These are phyloP conservation scores for Irpex lacteus DNA, from an alignment of 1,284 basidiomycete species.

Conservation along the genomic window DNA sequence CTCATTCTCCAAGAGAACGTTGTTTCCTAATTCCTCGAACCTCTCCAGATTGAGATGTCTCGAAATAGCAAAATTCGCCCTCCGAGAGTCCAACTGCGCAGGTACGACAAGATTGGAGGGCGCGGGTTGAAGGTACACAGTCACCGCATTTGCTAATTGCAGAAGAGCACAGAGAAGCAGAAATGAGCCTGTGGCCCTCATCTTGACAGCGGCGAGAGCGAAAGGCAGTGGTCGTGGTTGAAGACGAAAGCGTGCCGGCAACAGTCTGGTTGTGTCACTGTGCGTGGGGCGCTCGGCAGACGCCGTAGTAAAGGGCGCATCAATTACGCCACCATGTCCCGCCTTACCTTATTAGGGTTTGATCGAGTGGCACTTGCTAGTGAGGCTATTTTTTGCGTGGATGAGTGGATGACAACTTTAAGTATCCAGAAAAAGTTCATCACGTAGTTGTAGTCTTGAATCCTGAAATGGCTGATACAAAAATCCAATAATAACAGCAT, in stretches of 20 bases:
- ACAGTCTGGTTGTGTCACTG: neutral
- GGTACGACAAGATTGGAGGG: constrained; percentile 27
- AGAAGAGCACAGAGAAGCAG: constrained; percentile 29
- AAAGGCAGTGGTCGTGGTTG: neutral
- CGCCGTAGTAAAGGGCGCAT: neutral
- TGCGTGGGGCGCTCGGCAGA: neutral
- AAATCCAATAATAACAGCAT: neutral
- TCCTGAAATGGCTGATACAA: neutral
- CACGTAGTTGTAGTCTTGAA: too few species aligned
- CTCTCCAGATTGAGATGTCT: constrained; percentile 68
- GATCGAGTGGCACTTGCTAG: too few species aligned
- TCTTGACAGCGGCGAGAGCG: neutral
- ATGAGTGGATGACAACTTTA: too few species aligned
- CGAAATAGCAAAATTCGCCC: constrained; percentile 58
- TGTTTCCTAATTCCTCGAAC: constrained; percentile 49
- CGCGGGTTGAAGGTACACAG: constrained; percentile 49
- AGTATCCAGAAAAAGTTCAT: too few species aligned
- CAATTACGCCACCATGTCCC: neutral
- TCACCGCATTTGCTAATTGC: constrained; percentile 34
- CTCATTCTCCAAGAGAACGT: constrained; percentile 21
- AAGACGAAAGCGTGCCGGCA: neutral
- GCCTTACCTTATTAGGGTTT: neutral
- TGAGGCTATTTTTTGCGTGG: too few species aligned
- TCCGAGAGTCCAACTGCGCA: constrained; percentile 42
- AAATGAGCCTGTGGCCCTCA: constrained; percentile 17